Base-by-base conservation (phyloP, 495 filamentous ascomycete species). In the Jackrogersella minutella region DNA sequence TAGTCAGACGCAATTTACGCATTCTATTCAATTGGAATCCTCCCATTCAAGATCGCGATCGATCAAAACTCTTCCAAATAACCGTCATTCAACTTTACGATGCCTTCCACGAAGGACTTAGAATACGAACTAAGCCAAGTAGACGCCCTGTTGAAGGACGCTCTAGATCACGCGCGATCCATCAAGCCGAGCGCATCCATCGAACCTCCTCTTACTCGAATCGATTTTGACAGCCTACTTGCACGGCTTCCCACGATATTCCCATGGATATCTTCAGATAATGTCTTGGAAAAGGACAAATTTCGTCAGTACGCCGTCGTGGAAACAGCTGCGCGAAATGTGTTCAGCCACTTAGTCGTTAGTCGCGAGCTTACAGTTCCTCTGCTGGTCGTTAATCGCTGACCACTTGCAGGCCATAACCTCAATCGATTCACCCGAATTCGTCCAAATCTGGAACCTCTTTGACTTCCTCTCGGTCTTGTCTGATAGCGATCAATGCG, bases 371-470 rank as follows among this genome's bases (percentile, higher is more conserved):
- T 26, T 17, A 41, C 19, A 8, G 30, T 14, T 7, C 40, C 30
- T 46, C 54, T 55, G 22, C 51, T 55, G 8, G 58, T 62, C 14
- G 58, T 73, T 56, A 61, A 41, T 26, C 53, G 71, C 74, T 79
- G 69, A 79, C 71, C 58, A 16, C 49, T 55, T 43, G 36, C 69
- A 92, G 90, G 86, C 89, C 31, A 81, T 82, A 13, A 90, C 83
- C 11, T 81, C 87, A 4, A 96, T 96, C 62, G 82, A 90, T 37
- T 85, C 90, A 19, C 89, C 88, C 41, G 76, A 81, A 0, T 96
- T 97, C 66, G 88, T 91, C 43, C 80, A 87, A 51, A 86, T 98
- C 46, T 97, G 93, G 93, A 93, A 97, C 72, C 83, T 99, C 13
- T 85, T 99, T 50, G 95, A 99, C 75, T 87, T 97, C 37, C 81